A percentile compares a stretch with the other conserved stretches of the same genome.
Evolutionary conservation across 2,329 filamentous ascomycete species (phyloP).

Genomic region (Exophiala sp.): DNA sequence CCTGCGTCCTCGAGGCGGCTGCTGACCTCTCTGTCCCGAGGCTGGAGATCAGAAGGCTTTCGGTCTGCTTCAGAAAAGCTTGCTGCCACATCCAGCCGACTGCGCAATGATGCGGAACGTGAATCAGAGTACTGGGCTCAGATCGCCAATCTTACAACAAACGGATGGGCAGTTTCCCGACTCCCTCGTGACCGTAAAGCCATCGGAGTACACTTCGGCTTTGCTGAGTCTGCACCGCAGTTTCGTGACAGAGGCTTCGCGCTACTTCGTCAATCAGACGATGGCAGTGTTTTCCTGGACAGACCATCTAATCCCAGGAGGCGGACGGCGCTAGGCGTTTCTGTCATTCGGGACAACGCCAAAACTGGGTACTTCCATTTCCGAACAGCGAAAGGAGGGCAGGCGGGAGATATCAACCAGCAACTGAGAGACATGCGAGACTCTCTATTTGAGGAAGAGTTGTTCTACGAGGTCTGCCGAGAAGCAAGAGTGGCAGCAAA

Average conservation of each 20-base stretch:
- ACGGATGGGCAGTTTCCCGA: conserved; percentile 81
- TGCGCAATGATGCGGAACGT: conserved; percentile 72
- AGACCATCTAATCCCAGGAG: conserved; percentile 45
- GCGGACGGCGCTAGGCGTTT: conserved; percentile 62
- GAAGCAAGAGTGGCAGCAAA: conserved; percentile 72
- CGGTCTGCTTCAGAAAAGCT: conserved; percentile 71
- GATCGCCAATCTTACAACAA: conserved; percentile 73
- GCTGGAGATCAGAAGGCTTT: conserved; percentile 76
- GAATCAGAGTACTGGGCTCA: conserved; percentile 90
- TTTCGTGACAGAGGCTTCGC: conserved; percentile 73
- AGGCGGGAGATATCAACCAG: conserved; percentile 32
- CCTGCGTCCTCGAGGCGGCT: conserved; percentile 56
- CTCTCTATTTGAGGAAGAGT: conserved; percentile 61
- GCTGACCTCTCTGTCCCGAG: conserved; percentile 53
- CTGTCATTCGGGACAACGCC: conserved; percentile 16
- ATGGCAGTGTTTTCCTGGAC: conserved; percentile 74
- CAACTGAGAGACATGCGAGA: conserved; percentile 41
- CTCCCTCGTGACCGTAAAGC: conserved; percentile 69
- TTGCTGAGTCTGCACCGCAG: conserved; percentile 64
- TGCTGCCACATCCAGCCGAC: conserved; percentile 64
- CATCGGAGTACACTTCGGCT: conserved; percentile 84
- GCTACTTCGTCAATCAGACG: conserved; percentile 68
- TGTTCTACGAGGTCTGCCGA: conserved; percentile 84
- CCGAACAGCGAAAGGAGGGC: conserved; percentile 13
- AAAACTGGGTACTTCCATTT: conserved; percentile 18